Percentiles rank a stretch among this genome's conserved stretches.
These are phyloP conservation scores for Astrocystis sublimbata DNA, from an alignment of 495 filamentous ascomycete species.

Conservation along the genomic window DNA sequence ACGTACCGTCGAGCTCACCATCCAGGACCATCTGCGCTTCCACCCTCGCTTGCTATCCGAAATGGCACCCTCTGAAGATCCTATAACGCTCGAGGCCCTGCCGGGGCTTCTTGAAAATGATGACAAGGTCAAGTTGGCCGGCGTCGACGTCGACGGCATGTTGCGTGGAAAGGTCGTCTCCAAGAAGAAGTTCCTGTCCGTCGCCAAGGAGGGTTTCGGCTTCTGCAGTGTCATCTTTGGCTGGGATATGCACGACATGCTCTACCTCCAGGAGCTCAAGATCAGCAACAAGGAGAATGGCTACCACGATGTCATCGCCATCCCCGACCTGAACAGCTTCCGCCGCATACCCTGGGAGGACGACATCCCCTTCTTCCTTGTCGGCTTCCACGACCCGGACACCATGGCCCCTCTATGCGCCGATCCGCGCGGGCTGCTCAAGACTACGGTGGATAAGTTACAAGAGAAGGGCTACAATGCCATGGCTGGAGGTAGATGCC, in stretches of 20 bases:
- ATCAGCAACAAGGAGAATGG: constrained; percentile 94
- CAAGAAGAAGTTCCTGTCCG: constrained; percentile 92
- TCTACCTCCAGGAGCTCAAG: constrained; percentile 79
- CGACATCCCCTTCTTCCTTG: constrained; percentile 87
- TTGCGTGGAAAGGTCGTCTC: constrained; percentile 93
- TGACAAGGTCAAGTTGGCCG: constrained; percentile 86
- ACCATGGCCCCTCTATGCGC: constrained; percentile 69
- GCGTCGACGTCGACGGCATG: constrained; percentile 86
- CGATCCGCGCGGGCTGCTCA: constrained; percentile 78
- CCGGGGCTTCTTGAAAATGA: constrained; percentile 70
- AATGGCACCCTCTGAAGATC: constrained; percentile 24
- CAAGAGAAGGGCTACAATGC: constrained; percentile 67
- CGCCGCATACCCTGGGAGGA: constrained; percentile 94
- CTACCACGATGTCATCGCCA: constrained; percentile 84
- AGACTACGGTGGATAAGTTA: constrained; percentile 65
- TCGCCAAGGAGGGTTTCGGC: constrained; percentile 82
- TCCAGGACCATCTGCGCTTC: background rate
- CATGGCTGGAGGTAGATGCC: constrained; percentile 83
- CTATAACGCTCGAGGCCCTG: constrained; percentile 61
- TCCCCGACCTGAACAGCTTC: constrained; percentile 79
- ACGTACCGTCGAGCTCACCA: no score
- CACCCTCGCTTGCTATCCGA: background rate
- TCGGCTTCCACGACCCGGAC: constrained; percentile 82
- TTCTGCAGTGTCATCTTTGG: constrained; percentile 97
- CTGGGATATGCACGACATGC: constrained; percentile 97